A percentile compares a stretch with the other conserved stretches of the same genome.
Evolutionary conservation across 1,139 yeast genomes (phyloP).

Genomic region (Kluyveromyces sp.): DNA sequence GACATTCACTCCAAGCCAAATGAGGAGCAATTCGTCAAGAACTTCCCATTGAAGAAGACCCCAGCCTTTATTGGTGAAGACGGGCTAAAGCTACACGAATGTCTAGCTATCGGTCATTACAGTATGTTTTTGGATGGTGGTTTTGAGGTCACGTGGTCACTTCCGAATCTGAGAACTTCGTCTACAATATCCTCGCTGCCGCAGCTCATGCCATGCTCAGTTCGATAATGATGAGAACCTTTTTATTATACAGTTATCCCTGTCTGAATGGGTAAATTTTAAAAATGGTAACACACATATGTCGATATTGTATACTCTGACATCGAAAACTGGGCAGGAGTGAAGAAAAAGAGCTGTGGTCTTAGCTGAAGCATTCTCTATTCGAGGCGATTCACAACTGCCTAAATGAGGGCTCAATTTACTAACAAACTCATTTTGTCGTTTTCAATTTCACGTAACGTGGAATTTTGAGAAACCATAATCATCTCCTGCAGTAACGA

Average conservation of each 20-base stretch:
- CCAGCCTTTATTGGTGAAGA: slow-evolving; percentile 77
- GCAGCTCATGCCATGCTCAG: not conserved
- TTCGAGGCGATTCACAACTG: not conserved
- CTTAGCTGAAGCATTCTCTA: not conserved
- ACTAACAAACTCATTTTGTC: slow-evolving; percentile 12
- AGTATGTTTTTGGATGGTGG: too few relatives aligned
- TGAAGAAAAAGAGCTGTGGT: not conserved
- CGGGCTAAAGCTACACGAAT: slow-evolving; percentile 70
- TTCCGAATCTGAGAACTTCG: not conserved
- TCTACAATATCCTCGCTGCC: not conserved
- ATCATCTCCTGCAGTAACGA: slow-evolving; percentile 17
- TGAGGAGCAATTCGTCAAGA: slow-evolving; percentile 39
- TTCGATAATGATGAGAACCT: slow-evolving; percentile 24
- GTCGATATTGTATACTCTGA: slow-evolving; percentile 25
- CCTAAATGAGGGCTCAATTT: not conserved
- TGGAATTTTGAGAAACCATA: not conserved
- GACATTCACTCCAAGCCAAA: slow-evolving; percentile 20
- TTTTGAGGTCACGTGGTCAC: not conserved
- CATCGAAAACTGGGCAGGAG: slow-evolving; percentile 1
- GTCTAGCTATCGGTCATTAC: slow-evolving; percentile 54
- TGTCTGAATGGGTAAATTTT: slow-evolving; percentile 25
- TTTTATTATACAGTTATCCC: slow-evolving; percentile 26
- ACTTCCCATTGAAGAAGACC: slow-evolving; percentile 62
- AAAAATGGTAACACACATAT: slow-evolving; percentile 21
- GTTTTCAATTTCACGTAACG: not conserved